These are phyloP conservation scores for Trametes pubescens DNA, from an alignment of 1,284 basidiomycete species.

Conservation along the genomic window DNA sequence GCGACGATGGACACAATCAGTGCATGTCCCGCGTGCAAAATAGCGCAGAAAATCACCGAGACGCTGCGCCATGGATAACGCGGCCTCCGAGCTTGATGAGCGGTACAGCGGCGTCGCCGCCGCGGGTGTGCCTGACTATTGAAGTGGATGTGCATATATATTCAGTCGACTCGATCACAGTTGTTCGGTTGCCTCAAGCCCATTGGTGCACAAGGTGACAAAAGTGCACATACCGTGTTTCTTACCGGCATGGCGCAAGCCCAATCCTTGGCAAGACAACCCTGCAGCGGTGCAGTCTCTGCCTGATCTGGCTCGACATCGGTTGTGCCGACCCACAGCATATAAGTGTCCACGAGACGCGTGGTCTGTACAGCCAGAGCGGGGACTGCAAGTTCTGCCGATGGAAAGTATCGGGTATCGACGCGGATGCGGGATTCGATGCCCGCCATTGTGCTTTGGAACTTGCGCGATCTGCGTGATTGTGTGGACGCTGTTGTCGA, in stretches of 20 bases:
- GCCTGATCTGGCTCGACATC: conserved; percentile 57
- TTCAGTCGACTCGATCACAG: conserved; percentile 18
- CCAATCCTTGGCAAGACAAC: conserved; percentile 79
- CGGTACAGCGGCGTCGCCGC: conserved; percentile 75
- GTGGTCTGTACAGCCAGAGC: conserved; percentile 76
- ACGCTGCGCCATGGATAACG: conserved; percentile 78
- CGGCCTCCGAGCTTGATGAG: conserved; percentile 67
- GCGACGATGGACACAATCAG: conserved; percentile 31
- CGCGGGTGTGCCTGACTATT: conserved; percentile 50
- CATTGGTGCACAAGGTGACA: conserved; percentile 5
- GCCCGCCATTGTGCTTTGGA: neutral
- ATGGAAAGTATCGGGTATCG: conserved; percentile 53
- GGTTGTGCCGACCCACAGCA: conserved; percentile 84
- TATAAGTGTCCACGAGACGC: conserved; percentile 74
- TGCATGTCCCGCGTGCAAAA: conserved; percentile 20
- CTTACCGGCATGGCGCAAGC: conserved; percentile 81
- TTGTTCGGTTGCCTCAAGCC: conserved; percentile 6
- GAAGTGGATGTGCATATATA: conserved; percentile 22
- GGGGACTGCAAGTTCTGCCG: conserved; percentile 58
- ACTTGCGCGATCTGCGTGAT: no score
- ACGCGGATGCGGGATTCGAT: conserved; percentile 39
- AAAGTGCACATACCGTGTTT: conserved; percentile 45
- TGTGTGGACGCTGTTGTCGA: neutral
- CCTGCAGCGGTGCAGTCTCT: conserved; percentile 56
- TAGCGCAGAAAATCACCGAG: conserved; percentile 63